Conservation (phyloP, 345 rosid genomes). For the Dipteronia sinensis region DNA sequence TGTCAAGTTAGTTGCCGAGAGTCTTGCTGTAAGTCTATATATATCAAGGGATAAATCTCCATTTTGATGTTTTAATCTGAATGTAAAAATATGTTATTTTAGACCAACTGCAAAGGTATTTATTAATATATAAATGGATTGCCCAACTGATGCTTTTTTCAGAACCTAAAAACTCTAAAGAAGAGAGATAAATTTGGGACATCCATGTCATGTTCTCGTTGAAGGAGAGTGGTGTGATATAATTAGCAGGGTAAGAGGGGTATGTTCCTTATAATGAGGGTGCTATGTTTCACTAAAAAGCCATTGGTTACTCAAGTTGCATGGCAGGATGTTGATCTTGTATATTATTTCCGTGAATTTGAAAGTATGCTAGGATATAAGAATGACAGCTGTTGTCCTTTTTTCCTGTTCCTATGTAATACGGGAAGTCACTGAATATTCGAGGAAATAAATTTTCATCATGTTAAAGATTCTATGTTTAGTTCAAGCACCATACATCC, state of each 20-base stretch:
- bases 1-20: conserved; percentile 87
- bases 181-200: neutral
- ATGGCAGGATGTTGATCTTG: neutral
- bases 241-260: neutral
- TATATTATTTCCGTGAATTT: neutral
- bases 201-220: neutral
- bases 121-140: neutral
- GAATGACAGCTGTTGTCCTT: neutral
- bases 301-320: neutral
- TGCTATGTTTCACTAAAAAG: neutral
- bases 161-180: neutral
- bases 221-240: neutral
- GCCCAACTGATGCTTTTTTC: neutral
- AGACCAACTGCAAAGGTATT: neutral
- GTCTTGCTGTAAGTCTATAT: conserved; percentile 72
- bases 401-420: neutral
- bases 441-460: neutral
- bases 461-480: neutral
- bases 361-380: neutral
- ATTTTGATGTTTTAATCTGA: conserved; percentile 15
- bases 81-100: neutral
- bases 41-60: neutral
- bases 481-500: neutral
- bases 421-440: neutral
- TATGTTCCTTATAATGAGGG: neutral